Conservation (phyloP, 306 rosid species). For the Geum urbanum region DNA sequence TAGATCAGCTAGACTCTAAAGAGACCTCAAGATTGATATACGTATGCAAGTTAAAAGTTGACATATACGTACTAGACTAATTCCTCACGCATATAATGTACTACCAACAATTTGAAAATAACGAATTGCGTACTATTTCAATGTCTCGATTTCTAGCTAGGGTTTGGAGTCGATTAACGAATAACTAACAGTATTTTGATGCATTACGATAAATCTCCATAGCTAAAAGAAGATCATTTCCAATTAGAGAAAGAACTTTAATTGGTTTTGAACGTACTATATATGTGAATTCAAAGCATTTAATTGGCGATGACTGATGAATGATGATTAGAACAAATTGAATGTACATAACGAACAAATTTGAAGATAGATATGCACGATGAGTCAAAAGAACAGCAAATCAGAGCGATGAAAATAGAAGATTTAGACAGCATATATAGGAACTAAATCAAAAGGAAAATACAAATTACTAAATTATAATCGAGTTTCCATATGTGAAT, state of each 20-base stretch:
- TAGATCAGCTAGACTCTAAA: not conserved
- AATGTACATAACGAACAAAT: not conserved
- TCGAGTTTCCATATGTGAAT: not conserved
- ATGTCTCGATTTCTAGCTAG: not conserved
- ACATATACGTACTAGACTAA: too few species aligned
- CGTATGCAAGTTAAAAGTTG: too few species aligned
- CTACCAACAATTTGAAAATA: too few species aligned
- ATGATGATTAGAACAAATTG: not conserved
- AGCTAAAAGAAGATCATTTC: not conserved
- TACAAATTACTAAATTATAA: not conserved
- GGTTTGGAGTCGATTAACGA: slow-evolving; percentile 1
- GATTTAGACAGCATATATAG: not conserved
- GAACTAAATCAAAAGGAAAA: not conserved
- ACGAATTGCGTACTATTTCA: not conserved
- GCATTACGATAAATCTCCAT: not conserved
- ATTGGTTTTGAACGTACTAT: not conserved
- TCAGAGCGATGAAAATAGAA: not conserved
- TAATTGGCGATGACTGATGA: not conserved
- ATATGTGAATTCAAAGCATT: not conserved
- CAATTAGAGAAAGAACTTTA: not conserved
- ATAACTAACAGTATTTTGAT: not conserved
- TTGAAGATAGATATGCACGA: not conserved
- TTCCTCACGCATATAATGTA: too few species aligned
- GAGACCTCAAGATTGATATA: not conserved
- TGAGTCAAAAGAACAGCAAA: slow-evolving; percentile 11